Conservation (phyloP, 257 asterid species). For the Penstemon newberryi region DNA sequence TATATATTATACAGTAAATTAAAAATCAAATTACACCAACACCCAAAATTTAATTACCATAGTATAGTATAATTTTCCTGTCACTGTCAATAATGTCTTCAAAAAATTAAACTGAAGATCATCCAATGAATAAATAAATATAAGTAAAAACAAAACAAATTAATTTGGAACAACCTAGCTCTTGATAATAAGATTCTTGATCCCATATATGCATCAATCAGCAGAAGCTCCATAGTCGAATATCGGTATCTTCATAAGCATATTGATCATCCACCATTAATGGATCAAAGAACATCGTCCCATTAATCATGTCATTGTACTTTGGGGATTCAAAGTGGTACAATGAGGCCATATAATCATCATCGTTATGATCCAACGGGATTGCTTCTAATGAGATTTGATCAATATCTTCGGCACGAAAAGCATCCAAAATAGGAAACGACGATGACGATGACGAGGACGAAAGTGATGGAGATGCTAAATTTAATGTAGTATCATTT, state of each 20-base stretch:
- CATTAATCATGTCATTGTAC: slow-evolving; percentile 58
- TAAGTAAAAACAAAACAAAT: background rate
- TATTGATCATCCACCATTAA: slow-evolving; percentile 36
- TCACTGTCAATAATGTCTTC: slow-evolving; percentile 27
- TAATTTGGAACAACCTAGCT: no score
- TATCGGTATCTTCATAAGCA: slow-evolving; percentile 56
- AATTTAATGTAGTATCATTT: background rate
- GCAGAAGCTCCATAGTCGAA: slow-evolving; percentile 69
- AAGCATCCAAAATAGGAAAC: slow-evolving; percentile 10
- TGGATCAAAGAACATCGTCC: slow-evolving; percentile 56
- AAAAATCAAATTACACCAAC: no score
- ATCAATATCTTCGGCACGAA: slow-evolving; percentile 33
- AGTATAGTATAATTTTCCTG: background rate
- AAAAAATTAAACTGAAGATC: slow-evolving; percentile 31
- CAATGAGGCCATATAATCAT: slow-evolving; percentile 43
- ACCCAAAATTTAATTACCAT: no score
- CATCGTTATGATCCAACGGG: background rate
- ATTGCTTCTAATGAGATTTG: slow-evolving; percentile 14
- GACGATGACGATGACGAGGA: slow-evolving; percentile 13
- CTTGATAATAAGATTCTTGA: background rate
- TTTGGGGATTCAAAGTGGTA: slow-evolving; percentile 77
- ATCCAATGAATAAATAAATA: slow-evolving; percentile 14
- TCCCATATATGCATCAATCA: slow-evolving; percentile 23
- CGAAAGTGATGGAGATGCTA: background rate
- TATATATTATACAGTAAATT: no score